Evolutionary conservation across 768 basidiomycete species (phyloP), one percentile per base, ranked within the genome.

Genomic region (Agrocybe praecox): DNA sequence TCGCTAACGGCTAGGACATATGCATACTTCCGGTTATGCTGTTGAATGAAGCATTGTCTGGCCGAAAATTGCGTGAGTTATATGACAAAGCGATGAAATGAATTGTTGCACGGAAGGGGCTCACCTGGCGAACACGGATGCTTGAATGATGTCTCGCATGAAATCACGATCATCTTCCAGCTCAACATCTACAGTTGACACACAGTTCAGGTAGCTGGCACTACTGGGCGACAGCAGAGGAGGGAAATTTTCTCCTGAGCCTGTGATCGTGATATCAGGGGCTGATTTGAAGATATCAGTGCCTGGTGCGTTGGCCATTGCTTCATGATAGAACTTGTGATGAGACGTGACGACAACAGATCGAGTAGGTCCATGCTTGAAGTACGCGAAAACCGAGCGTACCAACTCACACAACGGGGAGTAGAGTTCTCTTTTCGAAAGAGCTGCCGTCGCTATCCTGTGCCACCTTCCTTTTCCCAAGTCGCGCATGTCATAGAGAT

Each of bases 31-130:
- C 67, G 63, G 44, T 65, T 65, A 15, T 58, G 55, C 43, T 66
- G 67, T 21, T 59, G 53, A 3, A 68, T 56, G 24, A 68, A 64
- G 15, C 59, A 58, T 49, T 63, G 56, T n/a, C 62, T 63, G 42
- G 18, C 15, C 21, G 6, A n/a, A n/a, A n/a, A 18, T 29, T 3
- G 8, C n/a, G n/a, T 53, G n/a, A 43, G 36, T n/a, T 36, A 14
- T 21, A 44, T 22, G n/a, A n/a, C n/a, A n/a, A n/a, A n/a, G n/a
- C n/a, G n/a, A n/a, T n/a, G n/a, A n/a, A n/a, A n/a, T n/a, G n/a
- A n/a, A n/a, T n/a, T n/a, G n/a, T n/a, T n/a, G n/a, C n/a, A n/a
- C n/a, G n/a, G 22, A 29, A 46, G 5, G 19, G 6, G 53, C 46
- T 22, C 52, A 60, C 60, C 58, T 62, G 4, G 62, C 64, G 49